Conservation (phyloP, 1,284 basidiomycete genomes). For the Volvariella surrecta region DNA sequence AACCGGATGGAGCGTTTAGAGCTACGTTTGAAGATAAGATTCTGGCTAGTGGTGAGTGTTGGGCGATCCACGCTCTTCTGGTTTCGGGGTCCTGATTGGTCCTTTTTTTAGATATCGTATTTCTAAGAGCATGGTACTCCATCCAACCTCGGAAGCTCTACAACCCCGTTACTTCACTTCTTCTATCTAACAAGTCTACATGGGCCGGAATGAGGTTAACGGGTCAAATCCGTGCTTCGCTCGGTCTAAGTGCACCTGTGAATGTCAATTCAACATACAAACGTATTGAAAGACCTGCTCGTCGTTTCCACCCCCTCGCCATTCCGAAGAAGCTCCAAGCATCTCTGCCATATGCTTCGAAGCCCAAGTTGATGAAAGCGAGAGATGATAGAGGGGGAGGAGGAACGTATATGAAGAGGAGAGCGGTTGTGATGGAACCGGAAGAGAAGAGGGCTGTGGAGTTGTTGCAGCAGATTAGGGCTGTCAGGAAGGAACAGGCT, state of each 20-base stretch:
- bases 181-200: constrained; percentile 68
- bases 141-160: constrained; percentile 94
- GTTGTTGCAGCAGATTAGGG: constrained; percentile 92
- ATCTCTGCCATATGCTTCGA: constrained; percentile 85
- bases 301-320: constrained; percentile 89
- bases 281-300: constrained; percentile 66
- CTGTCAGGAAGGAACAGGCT: constrained; percentile 85
- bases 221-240: constrained; percentile 82
- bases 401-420: constrained; percentile 82
- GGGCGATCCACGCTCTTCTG: background rate
- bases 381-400: constrained; percentile 31
- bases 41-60: constrained; percentile 79
- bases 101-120: constrained; percentile 76
- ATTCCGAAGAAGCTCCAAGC: constrained; percentile 88
- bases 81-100: constrained; percentile 7
- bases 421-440: constrained; percentile 91
- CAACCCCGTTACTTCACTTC: constrained; percentile 91
- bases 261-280: constrained; percentile 88
- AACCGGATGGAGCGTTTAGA: constrained; percentile 92
- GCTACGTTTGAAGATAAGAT: constrained; percentile 99
- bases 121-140: constrained; percentile 95
- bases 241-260: constrained; percentile 78
- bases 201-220: constrained; percentile 97
- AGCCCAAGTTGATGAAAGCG: constrained; percentile 78
- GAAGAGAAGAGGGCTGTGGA: constrained; percentile 92